Percentiles rank a stretch among this genome's conserved stretches.
Conservation (phyloP, 352 stramenopile genomes). For the Phytopythium oedochilum region DNA sequence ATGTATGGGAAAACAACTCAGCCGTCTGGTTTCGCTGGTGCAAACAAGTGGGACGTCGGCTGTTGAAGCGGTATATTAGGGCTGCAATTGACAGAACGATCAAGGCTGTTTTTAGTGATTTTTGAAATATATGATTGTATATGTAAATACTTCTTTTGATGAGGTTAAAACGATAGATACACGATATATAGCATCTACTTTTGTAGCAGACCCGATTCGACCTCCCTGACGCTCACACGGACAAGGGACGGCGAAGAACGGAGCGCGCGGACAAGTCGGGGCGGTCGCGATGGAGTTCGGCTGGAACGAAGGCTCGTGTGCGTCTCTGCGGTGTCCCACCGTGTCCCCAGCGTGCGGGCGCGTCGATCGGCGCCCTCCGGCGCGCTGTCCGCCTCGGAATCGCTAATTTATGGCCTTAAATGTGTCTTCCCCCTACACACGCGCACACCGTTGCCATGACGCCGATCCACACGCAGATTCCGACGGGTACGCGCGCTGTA, state of each 20-base stretch:
- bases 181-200: background rate
- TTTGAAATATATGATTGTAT: too few species aligned
- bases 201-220: background rate
- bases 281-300: slow-evolving; percentile 3
- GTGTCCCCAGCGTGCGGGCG: background rate
- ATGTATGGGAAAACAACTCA: too few species aligned
- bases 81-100: too few species aligned
- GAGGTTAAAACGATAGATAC: too few species aligned
- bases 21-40: too few species aligned
- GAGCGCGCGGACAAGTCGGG: background rate
- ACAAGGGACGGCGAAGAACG: too few species aligned
- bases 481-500: background rate
- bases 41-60: too few species aligned
- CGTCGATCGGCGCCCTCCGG: background rate
- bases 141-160: background rate
- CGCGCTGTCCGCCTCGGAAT: background rate
- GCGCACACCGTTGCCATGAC: too few species aligned
- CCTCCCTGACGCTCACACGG: too few species aligned
- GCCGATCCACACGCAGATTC: slow-evolving; percentile 4
- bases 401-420: background rate
- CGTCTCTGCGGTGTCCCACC: background rate
- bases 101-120: too few species aligned
- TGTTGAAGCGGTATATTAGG: too few species aligned
- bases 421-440: too few species aligned
- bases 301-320: slow-evolving; percentile 6